phyloP scores from a whole-genome alignment of 2,329 filamentous ascomycete species.

The Juglanconis sp. region DNA sequence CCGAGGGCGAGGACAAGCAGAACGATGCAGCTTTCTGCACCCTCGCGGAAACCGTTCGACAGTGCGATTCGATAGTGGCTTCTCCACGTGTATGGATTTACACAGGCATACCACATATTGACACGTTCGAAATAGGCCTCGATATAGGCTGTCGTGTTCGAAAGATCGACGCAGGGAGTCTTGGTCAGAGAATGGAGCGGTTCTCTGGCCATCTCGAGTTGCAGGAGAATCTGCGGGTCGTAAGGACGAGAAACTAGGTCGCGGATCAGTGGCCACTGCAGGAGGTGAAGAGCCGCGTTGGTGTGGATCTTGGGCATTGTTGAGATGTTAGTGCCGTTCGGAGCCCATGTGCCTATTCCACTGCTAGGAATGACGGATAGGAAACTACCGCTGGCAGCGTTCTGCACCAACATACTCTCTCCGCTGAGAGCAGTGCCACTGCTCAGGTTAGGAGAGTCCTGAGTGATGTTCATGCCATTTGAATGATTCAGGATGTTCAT shows the following conservation, averaged over 20 bases:
- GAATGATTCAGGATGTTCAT: slow-evolving; percentile 56
- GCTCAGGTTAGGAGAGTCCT: slow-evolving; percentile 63
- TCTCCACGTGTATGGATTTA: slow-evolving; percentile 78
- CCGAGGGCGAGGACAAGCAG: slow-evolving; percentile 74
- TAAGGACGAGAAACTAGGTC: slow-evolving; percentile 74
- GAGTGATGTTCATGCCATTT: slow-evolving; percentile 53
- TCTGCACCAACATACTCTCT: slow-evolving; percentile 51
- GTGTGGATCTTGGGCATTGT: slow-evolving; percentile 85
- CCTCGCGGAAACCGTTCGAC: slow-evolving; percentile 72
- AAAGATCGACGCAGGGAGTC: slow-evolving; percentile 65
- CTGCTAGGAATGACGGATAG: slow-evolving; percentile 57
- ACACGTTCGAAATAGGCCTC: slow-evolving; percentile 78
- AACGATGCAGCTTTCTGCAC: slow-evolving; percentile 79
- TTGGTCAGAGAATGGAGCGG: slow-evolving; percentile 67
- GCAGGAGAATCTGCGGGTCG: slow-evolving; percentile 76
- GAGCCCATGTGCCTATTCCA: slow-evolving; percentile 70
- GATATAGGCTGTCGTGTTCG: slow-evolving; percentile 71
- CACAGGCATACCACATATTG: slow-evolving; percentile 82
- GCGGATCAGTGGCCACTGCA: slow-evolving; percentile 78
- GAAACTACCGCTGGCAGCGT: slow-evolving; percentile 39
- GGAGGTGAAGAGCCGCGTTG: slow-evolving; percentile 72
- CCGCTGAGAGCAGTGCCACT: slow-evolving; percentile 55
- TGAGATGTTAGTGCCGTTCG: slow-evolving; percentile 64
- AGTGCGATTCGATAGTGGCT: slow-evolving; percentile 72
- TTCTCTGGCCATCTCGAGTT: slow-evolving; percentile 76